phyloP scores from a whole-genome alignment of 805 yeast species.

The Isabelozyma heimii region DNA sequence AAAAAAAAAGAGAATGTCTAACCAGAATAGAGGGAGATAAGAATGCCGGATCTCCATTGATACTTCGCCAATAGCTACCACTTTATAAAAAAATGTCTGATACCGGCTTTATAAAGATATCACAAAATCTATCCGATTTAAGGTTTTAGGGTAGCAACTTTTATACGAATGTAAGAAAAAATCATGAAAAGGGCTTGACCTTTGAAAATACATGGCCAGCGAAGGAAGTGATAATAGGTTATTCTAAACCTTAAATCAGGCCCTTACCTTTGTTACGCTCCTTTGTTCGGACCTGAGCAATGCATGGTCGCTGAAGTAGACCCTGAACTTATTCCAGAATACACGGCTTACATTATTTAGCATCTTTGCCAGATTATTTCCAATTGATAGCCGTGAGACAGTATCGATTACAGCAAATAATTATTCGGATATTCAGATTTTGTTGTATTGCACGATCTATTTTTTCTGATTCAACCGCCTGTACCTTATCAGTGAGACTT shows the following conservation, averaged over 20 bases:
- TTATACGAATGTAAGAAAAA: no score
- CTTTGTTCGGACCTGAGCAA: background rate
- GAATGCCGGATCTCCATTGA: background rate
- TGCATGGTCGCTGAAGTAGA: background rate
- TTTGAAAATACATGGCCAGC: no score
- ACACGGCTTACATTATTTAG: background rate
- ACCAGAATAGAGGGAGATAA: no score
- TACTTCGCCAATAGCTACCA: background rate
- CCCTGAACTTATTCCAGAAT: background rate
- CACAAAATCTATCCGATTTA: no score
- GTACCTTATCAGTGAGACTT: background rate
- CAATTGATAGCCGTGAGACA: background rate
- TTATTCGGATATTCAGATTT: background rate
- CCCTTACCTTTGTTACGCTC: background rate
- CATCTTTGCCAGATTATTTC: background rate
- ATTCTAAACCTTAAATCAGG: background rate
- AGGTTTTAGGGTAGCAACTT: no score
- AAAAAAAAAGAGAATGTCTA: no score
- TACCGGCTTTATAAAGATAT: no score
- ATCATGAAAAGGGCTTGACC: no score
- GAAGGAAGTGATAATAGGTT: no score
- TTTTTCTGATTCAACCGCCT: background rate
- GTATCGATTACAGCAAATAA: background rate
- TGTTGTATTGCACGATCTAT: background rate
- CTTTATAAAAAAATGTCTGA: no score